Evolutionary conservation across 306 rosid genomes (phyloP).

Genomic region (Cicer chorassanicum): DNA sequence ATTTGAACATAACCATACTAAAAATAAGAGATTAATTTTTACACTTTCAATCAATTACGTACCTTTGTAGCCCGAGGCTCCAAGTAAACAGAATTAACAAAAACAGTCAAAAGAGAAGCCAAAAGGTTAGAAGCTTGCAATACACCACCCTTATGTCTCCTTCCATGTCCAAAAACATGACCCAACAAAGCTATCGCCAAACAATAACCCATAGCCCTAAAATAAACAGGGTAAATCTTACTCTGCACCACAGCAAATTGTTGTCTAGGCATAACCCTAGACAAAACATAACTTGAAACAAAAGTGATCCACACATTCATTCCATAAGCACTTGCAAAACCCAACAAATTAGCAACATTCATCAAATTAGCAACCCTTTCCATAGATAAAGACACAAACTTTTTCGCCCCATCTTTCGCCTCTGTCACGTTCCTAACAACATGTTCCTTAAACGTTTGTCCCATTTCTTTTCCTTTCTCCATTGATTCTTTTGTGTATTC

Average conservation of each 20-base stretch:
- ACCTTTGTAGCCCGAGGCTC: conserved; percentile 91
- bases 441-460: conserved; percentile 35
- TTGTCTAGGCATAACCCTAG: conserved; percentile 64
- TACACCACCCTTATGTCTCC: conserved; percentile 8
- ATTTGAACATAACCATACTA: not conserved
- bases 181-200: conserved; percentile 62
- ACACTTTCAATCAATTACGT: not conserved
- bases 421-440: conserved; percentile 45
- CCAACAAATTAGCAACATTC: conserved; percentile 52
- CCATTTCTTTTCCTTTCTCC: conserved; percentile 47
- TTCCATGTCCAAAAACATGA: conserved; percentile 48
- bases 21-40: not conserved
- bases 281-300: conserved; percentile 64
- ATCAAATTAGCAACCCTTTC: conserved; percentile 25
- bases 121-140: conserved; percentile 58
- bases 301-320: conserved; percentile 80
- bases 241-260: conserved; percentile 83
- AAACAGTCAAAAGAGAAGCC: conserved; percentile 50
- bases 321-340: conserved; percentile 69
- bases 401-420: conserved; percentile 20
- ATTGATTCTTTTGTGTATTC: conserved; percentile 41
- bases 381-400: not conserved
- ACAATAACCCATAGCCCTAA: conserved; percentile 59
- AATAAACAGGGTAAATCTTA: conserved; percentile 83
- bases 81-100: conserved; percentile 65